phyloP scores from a whole-genome alignment of 2,329 filamentous ascomycete genomes.

The Fusarium caatingaense region DNA sequence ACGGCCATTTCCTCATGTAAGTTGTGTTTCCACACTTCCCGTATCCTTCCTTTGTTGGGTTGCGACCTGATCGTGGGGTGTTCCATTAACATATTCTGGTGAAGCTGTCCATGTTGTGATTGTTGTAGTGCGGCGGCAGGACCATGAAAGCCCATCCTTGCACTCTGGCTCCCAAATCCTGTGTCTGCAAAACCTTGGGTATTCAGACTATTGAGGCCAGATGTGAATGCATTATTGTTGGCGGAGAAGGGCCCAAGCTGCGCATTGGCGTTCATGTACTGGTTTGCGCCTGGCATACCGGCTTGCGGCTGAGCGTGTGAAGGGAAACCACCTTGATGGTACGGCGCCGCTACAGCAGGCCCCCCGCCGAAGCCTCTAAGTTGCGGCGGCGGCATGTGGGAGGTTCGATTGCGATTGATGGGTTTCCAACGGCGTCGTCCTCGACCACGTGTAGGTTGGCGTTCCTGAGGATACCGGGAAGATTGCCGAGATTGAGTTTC shows the following conservation, averaged over 20 bases:
- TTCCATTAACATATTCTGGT: constrained; percentile 56
- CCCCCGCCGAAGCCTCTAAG: constrained; percentile 54
- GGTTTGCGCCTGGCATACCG: constrained; percentile 70
- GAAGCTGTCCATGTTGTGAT: constrained; percentile 65
- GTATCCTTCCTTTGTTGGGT: constrained; percentile 84
- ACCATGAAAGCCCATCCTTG: constrained; percentile 84
- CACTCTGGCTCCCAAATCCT: constrained; percentile 86
- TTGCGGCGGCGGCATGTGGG: constrained; percentile 54
- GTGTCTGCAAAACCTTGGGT: constrained; percentile 71
- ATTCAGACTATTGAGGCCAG: constrained; percentile 66
- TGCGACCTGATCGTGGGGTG: constrained; percentile 57
- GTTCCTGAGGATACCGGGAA: neutral
- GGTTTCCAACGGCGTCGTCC: neutral
- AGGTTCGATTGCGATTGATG: neutral
- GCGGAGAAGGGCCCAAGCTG: constrained; percentile 75
- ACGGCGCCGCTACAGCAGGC: constrained; percentile 53
- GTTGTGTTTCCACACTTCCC: constrained; percentile 96
- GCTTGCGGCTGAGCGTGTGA: constrained; percentile 63
- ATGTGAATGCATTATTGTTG: constrained; percentile 67
- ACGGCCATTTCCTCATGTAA: constrained; percentile 90
- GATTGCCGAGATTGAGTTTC: neutral
- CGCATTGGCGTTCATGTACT: constrained; percentile 77
- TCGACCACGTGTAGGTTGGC: neutral
- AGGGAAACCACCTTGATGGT: constrained; percentile 63
- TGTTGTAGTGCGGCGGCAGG: constrained; percentile 65